Percentiles rank a stretch among this genome's conserved stretches.
Conservation (phyloP, 2,329 filamentous ascomycete genomes). For the Aspergillus sp. region DNA sequence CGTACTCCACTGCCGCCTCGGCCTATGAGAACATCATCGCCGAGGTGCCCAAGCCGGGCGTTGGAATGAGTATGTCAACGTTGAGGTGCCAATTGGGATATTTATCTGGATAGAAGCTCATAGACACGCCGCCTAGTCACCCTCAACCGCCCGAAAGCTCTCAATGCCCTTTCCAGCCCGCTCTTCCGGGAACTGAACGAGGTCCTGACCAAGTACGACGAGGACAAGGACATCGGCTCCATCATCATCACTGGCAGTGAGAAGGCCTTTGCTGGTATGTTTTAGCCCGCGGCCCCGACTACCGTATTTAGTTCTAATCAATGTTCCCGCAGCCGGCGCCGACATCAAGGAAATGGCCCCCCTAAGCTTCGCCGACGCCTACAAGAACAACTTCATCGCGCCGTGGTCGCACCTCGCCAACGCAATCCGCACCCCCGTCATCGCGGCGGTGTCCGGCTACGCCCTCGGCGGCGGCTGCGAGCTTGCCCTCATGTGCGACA, state of each 20-base stretch:
- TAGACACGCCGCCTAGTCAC: constrained; percentile 54
- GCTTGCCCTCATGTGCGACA: constrained; percentile 93
- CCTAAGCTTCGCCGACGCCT: constrained; percentile 78
- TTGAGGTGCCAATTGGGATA: not conserved
- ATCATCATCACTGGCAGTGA: constrained; percentile 82
- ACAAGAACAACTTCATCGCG: constrained; percentile 87
- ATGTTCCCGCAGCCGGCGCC: constrained; percentile 57
- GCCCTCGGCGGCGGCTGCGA: constrained; percentile 93
- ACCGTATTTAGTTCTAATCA: too few relatives aligned
- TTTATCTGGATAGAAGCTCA: not conserved
- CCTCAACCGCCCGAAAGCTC: constrained; percentile 84
- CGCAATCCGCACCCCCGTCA: constrained; percentile 82
- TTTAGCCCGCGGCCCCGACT: not conserved
- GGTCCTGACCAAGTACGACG: constrained; percentile 62
- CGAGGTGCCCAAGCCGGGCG: constrained; percentile 75
- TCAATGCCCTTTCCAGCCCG: constrained; percentile 86
- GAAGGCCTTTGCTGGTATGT: constrained; percentile 66
- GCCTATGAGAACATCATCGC: constrained; percentile 75
- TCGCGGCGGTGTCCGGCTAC: constrained; percentile 88
- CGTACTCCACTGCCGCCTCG: constrained; percentile 35
- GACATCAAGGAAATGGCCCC: constrained; percentile 99
- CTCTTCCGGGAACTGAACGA: constrained; percentile 84
- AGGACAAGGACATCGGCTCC: constrained; percentile 58
- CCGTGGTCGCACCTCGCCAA: constrained; percentile 82
- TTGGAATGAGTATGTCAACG: constrained; percentile 63